Conservation (phyloP, 2,329 filamentous ascomycete genomes). For the Fusarium oligoseptatum region DNA sequence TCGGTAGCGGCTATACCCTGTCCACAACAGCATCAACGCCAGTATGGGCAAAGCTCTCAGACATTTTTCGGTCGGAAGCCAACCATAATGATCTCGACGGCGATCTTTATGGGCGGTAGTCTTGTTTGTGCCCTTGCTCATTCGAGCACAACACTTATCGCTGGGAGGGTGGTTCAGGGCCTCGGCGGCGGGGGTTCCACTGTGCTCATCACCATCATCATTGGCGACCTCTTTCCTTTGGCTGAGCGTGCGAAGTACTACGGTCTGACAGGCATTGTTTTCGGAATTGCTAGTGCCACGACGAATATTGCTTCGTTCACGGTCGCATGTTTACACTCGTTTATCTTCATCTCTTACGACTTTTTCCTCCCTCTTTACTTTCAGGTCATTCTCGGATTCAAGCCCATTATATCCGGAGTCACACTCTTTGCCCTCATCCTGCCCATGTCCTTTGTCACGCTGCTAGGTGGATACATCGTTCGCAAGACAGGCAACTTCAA, state of each 20-base stretch:
- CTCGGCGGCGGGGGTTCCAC: slow-evolving; percentile 41
- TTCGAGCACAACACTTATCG: slow-evolving; percentile 62
- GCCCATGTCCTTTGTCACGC: slow-evolving; percentile 73
- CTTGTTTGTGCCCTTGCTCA: slow-evolving; percentile 64
- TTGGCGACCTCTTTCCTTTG: slow-evolving; percentile 67
- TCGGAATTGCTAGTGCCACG: slow-evolving; percentile 73
- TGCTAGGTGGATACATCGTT: slow-evolving; percentile 67
- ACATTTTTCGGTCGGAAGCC: slow-evolving; percentile 66
- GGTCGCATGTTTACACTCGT: slow-evolving; percentile 79
- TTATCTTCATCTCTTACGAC: slow-evolving; percentile 80
- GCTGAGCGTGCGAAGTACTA: slow-evolving; percentile 64
- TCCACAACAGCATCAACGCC: slow-evolving; percentile 42
- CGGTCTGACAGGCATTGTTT: slow-evolving; percentile 65
- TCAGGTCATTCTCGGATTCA: slow-evolving; percentile 77
- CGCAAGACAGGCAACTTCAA: slow-evolving; percentile 75
- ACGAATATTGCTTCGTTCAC: slow-evolving; percentile 76
- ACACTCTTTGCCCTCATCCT: slow-evolving; percentile 80
- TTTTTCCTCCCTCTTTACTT: slow-evolving; percentile 91
- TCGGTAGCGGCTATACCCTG: slow-evolving; percentile 45
- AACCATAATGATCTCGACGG: slow-evolving; percentile 55
- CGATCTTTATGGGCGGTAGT: slow-evolving; percentile 65
- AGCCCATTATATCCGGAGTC: slow-evolving; percentile 78
- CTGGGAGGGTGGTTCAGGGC: slow-evolving; percentile 50
- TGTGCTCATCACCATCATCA: slow-evolving; percentile 46
- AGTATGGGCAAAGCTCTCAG: slow-evolving; percentile 60